Evolutionary conservation across 768 basidiomycete genomes (phyloP), one percentile per base, ranked within the genome.

Genomic region (Saitozyma sp.): DNA sequence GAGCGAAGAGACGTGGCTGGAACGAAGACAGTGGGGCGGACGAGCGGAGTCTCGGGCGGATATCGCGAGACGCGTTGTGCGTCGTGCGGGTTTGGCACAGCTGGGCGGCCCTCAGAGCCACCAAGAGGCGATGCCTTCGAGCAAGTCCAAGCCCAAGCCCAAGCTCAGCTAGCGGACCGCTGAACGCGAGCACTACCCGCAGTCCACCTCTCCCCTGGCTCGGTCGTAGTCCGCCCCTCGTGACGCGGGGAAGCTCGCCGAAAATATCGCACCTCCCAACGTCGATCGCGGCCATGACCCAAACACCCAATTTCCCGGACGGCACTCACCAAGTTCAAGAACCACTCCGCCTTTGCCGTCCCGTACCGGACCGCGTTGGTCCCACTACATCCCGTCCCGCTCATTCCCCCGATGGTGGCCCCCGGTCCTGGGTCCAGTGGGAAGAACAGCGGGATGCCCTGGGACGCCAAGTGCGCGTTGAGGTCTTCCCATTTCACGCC

Each of bases 361-460:
- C 90, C 92, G 77, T 92, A 93, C 64, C 90, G 82, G 11, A 77
- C 57, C 43, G 69, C 83, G 85, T 83, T 80, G 85, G 91, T 92
- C 56, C 90, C 91, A 54, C 86, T 88, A 71, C 90, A 92, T 9
- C 90, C 90, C 1, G 91, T 93, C 9, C 87, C 87, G 55, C 90
- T 86, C 90, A 92, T 92, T 7, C 91, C 90, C 10, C 91, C 91
- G 64, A 92, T 90, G 13, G 90, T 90, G 83, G 91, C 91, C 29
- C 86, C 85, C 0, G 89, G 90, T 9, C 83, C 89, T 42, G 81
- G 80, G 58, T 81, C 81, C 66, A 92, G 88, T 9, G 92, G 92
- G 75, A 95, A 94, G 82, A 95, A 93, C 9, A 94, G 80, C 0
- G 89, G 86, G 56, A 91, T 87, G 3, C 87, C 88, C 78, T 85